Conservation (phyloP, 345 rosid genomes). For the Microthlaspi erraticum region DNA sequence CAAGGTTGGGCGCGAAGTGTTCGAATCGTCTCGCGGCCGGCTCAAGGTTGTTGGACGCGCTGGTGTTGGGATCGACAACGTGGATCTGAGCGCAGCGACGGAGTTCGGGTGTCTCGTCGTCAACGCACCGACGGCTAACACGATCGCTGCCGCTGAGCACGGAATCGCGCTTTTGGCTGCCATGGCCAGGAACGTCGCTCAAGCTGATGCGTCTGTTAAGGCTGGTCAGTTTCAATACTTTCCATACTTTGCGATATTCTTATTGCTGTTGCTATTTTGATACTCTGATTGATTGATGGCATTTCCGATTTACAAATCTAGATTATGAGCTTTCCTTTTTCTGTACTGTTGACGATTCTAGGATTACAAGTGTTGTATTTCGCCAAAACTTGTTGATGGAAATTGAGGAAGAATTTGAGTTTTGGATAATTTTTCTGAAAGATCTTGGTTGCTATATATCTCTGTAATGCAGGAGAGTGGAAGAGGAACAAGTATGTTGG, state of each 20-base stretch:
- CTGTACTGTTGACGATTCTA: neutral
- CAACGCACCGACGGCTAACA: conserved; percentile 92
- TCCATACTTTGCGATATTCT: neutral
- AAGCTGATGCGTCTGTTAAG: conserved; percentile 86
- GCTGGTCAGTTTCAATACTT: conserved; percentile 61
- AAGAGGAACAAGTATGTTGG: conserved; percentile 82
- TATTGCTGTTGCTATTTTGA: neutral
- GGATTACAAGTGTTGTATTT: neutral
- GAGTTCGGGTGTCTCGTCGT: conserved; percentile 91
- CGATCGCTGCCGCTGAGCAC: conserved; percentile 93
- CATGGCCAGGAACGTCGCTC: conserved; percentile 91
- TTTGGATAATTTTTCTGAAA: neutral
- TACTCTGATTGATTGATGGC: conserved; percentile 26
- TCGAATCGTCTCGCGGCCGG: conserved; percentile 77
- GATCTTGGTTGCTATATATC: conserved; percentile 6
- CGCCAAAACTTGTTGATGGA: conserved; percentile 1
- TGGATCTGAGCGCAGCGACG: conserved; percentile 91
- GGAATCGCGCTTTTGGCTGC: conserved; percentile 89
- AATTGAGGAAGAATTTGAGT: neutral
- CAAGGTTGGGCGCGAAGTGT: conserved; percentile 76
- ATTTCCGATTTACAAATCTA: neutral
- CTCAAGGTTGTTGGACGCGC: conserved; percentile 94
- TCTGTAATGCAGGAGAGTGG: conserved; percentile 69
- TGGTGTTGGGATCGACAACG: conserved; percentile 94
- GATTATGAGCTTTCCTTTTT: conserved; percentile 6